Evolutionary conservation across 768 basidiomycete genomes (phyloP), one percentile per base, ranked within the genome.

Genomic region (Phlebiopsis gigantea): DNA sequence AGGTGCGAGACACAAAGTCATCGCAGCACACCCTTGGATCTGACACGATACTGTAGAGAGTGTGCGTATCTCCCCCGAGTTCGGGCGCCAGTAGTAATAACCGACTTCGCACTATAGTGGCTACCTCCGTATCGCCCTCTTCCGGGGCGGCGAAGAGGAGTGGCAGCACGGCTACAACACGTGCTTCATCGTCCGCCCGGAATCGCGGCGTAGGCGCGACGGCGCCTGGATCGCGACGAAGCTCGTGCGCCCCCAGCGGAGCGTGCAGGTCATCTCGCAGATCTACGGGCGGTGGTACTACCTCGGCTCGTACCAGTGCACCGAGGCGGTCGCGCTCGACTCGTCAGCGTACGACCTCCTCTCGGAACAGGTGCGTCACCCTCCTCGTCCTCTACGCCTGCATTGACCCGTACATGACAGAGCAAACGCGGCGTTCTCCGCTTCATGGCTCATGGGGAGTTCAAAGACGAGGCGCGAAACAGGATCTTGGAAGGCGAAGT

Each of bases 281-380:
- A 4, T 39, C 31, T 34, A 24, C 30, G 50, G 50, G 5, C 31
- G 31, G 31, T 34, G 31, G 50, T 51, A 51, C 50, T 51, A 51
- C 50, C 31, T 51, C 39, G 50, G 50, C 1, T 24, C 50, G 50
- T 51, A 51, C 34, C 30, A 51, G 34, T 51, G 50, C 24, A 30
- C 39, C 24, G 50, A 22, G 30, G 34, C 22, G 8, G 34, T 22
- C 7, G 7, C 50, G 1, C 50, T 51, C 5, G 34, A 51, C 6
- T 7, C 50, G 1, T 22, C 22, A 4, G 31, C 34, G 9, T 51
- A 22, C 29, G 31, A 41, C 19, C 29, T 24, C 5, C 30, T 51
- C 5, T 31, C 50, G 10, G 31, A 51, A n/a, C 22, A 51, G 34
- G 50, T 51, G 12, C n/a, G 31, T 51, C n/a, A n/a, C n/a, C n/a